These are phyloP conservation scores for Fagopyrum tataricum DNA, from an alignment of 148 eudicot species.

Conservation along the genomic window DNA sequence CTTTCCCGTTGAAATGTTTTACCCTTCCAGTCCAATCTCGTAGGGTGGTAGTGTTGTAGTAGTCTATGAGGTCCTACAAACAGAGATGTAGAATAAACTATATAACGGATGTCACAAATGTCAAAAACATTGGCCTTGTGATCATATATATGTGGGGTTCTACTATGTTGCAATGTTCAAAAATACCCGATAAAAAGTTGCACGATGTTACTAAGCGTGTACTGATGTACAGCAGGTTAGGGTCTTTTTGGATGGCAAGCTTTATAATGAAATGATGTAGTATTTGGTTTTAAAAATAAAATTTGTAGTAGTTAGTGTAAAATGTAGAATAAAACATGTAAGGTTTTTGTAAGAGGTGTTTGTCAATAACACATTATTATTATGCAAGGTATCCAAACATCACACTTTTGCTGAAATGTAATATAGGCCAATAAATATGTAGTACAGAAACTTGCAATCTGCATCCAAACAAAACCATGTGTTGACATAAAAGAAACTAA, in stretches of 20 bases:
- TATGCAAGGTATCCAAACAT: no score
- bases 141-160: not conserved
- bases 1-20: constrained; percentile 68
- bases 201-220: not conserved
- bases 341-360: no score
- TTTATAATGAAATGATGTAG: no score
- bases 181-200: not conserved
- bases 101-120: not conserved
- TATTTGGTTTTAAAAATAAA: no score
- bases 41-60: constrained; percentile 75
- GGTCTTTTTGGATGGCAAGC: no score
- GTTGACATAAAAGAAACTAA: not conserved
- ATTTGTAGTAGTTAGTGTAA: no score
- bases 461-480: not conserved
- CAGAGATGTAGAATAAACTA: not conserved
- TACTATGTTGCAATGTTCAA: not conserved
- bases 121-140: not conserved
- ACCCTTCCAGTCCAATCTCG: constrained; percentile 98
- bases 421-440: no score
- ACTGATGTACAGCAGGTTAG: not conserved
- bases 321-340: no score
- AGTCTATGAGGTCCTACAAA: constrained; percentile 69
- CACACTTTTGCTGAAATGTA: no score
- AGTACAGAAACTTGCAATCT: no score
- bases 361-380: no score